Percentiles rank a stretch among this genome's conserved stretches.
phyloP scores from a whole-genome alignment of 2,329 filamentous ascomycete species.

The Alternaria metachromatica region DNA sequence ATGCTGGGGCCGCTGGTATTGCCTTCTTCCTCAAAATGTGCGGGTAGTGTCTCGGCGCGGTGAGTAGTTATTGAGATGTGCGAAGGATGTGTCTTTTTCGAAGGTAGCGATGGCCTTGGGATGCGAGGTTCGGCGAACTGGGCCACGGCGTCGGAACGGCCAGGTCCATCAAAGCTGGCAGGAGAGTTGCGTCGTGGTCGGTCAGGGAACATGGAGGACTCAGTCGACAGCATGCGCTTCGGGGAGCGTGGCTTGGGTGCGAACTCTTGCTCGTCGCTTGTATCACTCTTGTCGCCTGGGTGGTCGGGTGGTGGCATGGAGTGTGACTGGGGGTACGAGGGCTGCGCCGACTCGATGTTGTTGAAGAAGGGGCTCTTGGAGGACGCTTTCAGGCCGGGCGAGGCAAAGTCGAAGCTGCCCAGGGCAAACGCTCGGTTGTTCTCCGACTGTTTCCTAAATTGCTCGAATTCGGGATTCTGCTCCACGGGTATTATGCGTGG shows the following conservation, averaged over 20 bases:
- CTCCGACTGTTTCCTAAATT: constrained; percentile 73
- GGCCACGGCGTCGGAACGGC: constrained; percentile 43
- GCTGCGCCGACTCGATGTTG: constrained; percentile 37
- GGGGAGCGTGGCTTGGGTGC: constrained; percentile 51
- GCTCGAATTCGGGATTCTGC: constrained; percentile 81
- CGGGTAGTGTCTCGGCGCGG: constrained; percentile 57
- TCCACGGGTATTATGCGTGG: constrained; percentile 75
- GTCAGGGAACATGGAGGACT: constrained; percentile 51
- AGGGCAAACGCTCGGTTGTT: constrained; percentile 59
- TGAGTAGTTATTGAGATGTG: constrained; percentile 30
- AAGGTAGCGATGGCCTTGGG: constrained; percentile 42
- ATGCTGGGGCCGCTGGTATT: constrained; percentile 48
- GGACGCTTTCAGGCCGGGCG: constrained; percentile 34
- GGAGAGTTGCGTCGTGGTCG: constrained; percentile 56
- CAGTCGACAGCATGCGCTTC: constrained; percentile 57
- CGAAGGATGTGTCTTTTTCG: constrained; percentile 22
- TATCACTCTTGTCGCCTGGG: constrained; percentile 16
- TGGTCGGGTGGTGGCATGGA: constrained; percentile 29
- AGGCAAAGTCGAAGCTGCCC: constrained; percentile 52
- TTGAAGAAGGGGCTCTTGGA: constrained; percentile 35
- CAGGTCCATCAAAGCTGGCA: constrained; percentile 51
- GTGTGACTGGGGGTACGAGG: constrained; percentile 37
- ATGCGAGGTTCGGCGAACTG: constrained; percentile 44
- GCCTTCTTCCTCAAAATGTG: constrained; percentile 30
- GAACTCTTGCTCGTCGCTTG: constrained; percentile 28